Percentiles rank a stretch among this genome's conserved stretches.
These are phyloP conservation scores for Avena eriantha DNA, from an alignment of 176 grass and related monocot species.

Conservation along the genomic window DNA sequence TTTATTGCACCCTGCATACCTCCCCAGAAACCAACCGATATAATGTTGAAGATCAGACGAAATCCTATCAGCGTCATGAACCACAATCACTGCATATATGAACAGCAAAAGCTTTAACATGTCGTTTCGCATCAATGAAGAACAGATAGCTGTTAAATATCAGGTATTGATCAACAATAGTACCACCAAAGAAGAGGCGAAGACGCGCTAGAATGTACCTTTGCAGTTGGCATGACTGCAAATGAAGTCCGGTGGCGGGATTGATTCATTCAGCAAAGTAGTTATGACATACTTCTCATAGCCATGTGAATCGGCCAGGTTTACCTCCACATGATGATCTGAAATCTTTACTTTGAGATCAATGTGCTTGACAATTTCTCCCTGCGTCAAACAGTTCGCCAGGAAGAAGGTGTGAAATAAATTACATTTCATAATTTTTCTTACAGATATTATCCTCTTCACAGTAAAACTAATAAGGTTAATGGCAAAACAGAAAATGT, in stretches of 20 bases:
- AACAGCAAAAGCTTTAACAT: neutral
- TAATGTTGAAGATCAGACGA: conserved; percentile 69
- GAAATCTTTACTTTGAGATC: conserved; percentile 58
- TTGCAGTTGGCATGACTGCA: conserved; percentile 52
- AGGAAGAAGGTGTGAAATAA: neutral
- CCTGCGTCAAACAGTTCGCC: conserved; percentile 38
- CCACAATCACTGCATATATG: conserved; percentile 51
- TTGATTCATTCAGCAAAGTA: conserved; percentile 62
- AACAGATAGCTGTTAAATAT: neutral
- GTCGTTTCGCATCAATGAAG: neutral
- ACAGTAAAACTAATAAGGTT: neutral
- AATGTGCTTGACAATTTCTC: conserved; percentile 62
- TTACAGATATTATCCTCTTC: neutral
- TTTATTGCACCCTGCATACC: conserved; percentile 60
- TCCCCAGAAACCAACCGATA: conserved; percentile 63
- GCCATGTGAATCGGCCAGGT: conserved; percentile 68
- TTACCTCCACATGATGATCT: conserved; percentile 67
- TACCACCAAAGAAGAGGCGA: neutral
- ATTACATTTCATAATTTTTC: neutral
- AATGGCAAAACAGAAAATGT: neutral
- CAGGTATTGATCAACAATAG: neutral
- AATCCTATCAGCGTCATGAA: conserved; percentile 67
- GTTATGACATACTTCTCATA: conserved; percentile 71
- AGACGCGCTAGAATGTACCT: conserved; percentile 43
- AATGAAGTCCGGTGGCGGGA: conserved; percentile 36